Evolutionary conservation across 164 flowering plant species (phyloP).

Genomic region (Chimonanthus salicifolius): DNA sequence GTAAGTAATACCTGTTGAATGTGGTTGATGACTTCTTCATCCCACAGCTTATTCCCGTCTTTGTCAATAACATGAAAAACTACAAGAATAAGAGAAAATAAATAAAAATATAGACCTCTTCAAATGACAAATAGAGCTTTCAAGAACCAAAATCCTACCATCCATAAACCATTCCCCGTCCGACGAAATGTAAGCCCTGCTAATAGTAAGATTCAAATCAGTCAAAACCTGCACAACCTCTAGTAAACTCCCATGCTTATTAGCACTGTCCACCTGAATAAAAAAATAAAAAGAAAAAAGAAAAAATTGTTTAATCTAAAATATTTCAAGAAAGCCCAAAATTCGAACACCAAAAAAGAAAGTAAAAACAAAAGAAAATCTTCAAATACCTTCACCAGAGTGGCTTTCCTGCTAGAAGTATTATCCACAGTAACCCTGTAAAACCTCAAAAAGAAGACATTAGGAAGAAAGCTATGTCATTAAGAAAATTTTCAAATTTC

Average conservation of each 20-base stretch:
- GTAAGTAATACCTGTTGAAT: conserved; percentile 60
- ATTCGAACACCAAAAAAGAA: background rate
- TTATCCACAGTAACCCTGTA: conserved; percentile 85
- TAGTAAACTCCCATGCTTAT: conserved; percentile 60
- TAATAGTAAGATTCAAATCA: conserved; percentile 56
- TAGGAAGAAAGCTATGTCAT: background rate
- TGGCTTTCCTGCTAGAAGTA: conserved; percentile 51
- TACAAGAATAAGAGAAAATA: conserved; percentile 21
- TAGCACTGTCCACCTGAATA: conserved; percentile 80
- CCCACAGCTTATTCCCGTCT: conserved; percentile 63
- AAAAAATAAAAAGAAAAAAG: background rate
- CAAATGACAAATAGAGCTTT: background rate
- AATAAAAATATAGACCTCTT: background rate
- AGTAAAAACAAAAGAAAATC: background rate
- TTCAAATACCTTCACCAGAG: conserved; percentile 63
- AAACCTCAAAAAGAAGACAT: conserved; percentile 6
- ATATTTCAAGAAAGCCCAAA: background rate
- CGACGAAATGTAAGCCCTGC: conserved; percentile 67
- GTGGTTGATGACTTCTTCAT: conserved; percentile 50
- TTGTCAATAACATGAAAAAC: conserved; percentile 87
- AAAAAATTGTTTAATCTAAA: background rate
- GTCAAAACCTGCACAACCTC: conserved; percentile 69
- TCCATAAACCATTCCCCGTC: conserved; percentile 92
- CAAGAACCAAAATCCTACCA: conserved; percentile 30
- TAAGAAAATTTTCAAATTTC: too few species aligned